Conservation (phyloP, 257 asterid genomes). For the Fraxinus pennsylvanica region DNA sequence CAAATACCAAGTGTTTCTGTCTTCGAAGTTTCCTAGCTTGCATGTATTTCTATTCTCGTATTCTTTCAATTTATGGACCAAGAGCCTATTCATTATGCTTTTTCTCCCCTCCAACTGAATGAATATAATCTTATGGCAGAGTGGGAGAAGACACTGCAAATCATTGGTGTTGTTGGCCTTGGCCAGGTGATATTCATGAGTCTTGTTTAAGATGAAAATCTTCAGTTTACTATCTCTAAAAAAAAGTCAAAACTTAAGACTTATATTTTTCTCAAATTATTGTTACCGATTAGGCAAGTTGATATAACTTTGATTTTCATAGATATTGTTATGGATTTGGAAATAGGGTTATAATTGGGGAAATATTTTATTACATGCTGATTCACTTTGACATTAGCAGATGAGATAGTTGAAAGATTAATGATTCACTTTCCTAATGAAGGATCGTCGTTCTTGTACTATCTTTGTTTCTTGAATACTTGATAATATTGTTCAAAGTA, state of each 20-base stretch:
- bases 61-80: background rate
- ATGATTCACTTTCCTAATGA: background rate
- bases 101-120: conserved; percentile 25
- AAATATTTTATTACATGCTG: background rate
- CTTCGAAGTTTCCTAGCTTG: background rate
- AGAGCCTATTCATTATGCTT: background rate
- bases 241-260: background rate
- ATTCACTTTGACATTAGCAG: background rate
- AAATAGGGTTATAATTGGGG: background rate
- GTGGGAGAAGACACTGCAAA: conserved; percentile 84
- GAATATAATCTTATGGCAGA: conserved; percentile 43
- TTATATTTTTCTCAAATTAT: background rate
- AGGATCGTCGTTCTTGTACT: background rate
- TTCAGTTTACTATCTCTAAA: background rate
- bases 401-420: background rate
- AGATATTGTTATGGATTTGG: background rate
- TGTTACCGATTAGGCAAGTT: background rate
- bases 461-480: background rate
- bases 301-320: background rate
- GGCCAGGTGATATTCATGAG: conserved; percentile 52
- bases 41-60: background rate
- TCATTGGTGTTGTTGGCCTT: conserved; percentile 61
- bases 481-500: background rate
- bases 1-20: background rate
- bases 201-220: conserved; percentile 13